These are phyloP conservation scores for Botryotinia calthae DNA, from an alignment of 2,329 filamentous ascomycete species.

Conservation along the genomic window DNA sequence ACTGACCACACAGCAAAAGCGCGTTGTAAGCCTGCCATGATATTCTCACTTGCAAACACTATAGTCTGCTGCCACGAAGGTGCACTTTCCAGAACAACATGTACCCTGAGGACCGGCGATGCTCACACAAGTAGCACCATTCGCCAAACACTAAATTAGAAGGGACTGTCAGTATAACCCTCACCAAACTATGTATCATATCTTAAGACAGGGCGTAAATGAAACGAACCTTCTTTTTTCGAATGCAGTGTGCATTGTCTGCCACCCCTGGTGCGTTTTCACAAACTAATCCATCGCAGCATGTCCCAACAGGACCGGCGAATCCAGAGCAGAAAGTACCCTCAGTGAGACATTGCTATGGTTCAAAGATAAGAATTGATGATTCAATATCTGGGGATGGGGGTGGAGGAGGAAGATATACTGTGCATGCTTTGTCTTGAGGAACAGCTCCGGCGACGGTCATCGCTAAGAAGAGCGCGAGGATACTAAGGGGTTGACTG, in stretches of 20 bases:
- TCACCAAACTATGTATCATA: not conserved
- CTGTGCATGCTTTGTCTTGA: not conserved
- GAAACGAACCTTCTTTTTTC: slow-evolving; percentile 6
- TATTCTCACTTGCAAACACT: not conserved
- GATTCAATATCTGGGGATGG: not conserved
- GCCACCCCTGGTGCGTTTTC: not conserved
- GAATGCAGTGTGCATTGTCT: slow-evolving; percentile 17
- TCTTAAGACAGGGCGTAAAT: too few relatives aligned
- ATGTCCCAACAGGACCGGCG: slow-evolving; percentile 12
- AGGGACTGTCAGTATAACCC: not conserved
- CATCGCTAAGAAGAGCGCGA: not conserved
- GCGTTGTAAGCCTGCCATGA: too few relatives aligned
- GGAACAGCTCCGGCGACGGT: not conserved
- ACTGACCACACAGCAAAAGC: not conserved
- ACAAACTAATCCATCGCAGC: slow-evolving; percentile 1
- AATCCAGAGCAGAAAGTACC: slow-evolving; percentile 6
- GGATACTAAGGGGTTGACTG: slow-evolving; percentile 6
- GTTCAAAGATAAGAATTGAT: not conserved
- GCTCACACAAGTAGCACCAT: slow-evolving; percentile 3
- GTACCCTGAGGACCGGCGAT: not conserved
- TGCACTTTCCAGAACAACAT: slow-evolving; percentile 6
- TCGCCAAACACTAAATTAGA: slow-evolving; percentile 3
- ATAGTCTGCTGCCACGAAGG: slow-evolving; percentile 6
- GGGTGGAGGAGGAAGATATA: not conserved
- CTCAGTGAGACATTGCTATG: slow-evolving; percentile 3